Percentiles rank a stretch among this genome's conserved stretches.
These are phyloP conservation scores for Rhododendron mucronatum DNA, from an alignment of 148 eudicot genomes.

Conservation along the genomic window DNA sequence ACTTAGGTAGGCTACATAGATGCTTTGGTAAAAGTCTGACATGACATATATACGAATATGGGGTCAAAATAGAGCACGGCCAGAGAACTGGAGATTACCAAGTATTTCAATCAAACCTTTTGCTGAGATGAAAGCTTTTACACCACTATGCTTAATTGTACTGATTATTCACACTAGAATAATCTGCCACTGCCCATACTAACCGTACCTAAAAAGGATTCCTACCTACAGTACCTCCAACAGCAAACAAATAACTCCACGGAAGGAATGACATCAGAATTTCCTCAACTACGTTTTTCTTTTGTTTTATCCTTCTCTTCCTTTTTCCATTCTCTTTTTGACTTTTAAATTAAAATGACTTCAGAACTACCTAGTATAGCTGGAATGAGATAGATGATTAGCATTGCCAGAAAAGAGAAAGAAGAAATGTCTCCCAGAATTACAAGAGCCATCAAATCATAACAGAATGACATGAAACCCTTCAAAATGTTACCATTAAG, in stretches of 20 bases:
- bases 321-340: background rate
- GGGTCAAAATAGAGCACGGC: background rate
- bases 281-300: background rate
- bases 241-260: background rate
- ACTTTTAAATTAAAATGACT: background rate
- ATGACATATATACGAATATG: background rate
- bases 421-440: background rate
- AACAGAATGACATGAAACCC: background rate
- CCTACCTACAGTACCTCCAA: background rate
- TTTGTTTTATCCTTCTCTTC: background rate
- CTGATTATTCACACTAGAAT: background rate
- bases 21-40: background rate
- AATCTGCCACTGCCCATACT: background rate
- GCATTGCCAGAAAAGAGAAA: background rate
- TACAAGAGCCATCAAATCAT: background rate
- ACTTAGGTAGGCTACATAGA: background rate
- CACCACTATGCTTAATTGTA: background rate
- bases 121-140: background rate
- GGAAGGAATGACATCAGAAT: background rate
- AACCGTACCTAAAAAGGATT: background rate
- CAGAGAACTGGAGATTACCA: background rate
- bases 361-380: background rate
- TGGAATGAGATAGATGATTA: background rate
- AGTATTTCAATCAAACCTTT: background rate
- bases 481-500: background rate